Percentiles rank a stretch among this genome's conserved stretches.
Conservation (phyloP, 1,284 basidiomycete species). For the Ustilago trichophora region DNA sequence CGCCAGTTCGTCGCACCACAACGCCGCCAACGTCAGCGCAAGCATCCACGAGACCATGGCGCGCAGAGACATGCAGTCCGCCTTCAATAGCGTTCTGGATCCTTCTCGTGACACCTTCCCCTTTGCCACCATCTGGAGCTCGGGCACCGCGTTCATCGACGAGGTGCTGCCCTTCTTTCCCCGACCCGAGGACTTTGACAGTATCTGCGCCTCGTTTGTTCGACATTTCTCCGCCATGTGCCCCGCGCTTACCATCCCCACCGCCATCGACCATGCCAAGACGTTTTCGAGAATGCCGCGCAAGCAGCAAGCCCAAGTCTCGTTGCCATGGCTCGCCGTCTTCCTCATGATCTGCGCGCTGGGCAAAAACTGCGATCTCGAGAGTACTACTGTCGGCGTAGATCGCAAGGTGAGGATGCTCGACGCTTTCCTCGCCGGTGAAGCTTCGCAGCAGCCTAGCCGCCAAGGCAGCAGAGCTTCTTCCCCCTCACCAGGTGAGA, state of each 20-base stretch:
- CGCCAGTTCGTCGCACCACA: slow-evolving; percentile 3
- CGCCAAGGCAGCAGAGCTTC: slow-evolving; percentile 20
- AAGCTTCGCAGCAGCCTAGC: slow-evolving; percentile 24
- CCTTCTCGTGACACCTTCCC: slow-evolving; percentile 39
- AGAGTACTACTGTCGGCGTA: slow-evolving; percentile 24
- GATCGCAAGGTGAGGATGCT: slow-evolving; percentile 37
- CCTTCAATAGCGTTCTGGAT: slow-evolving; percentile 41
- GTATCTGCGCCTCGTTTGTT: slow-evolving; percentile 32
- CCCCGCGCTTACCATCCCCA: slow-evolving; percentile 28
- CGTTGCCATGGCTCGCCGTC: slow-evolving; percentile 33
- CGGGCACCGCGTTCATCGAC: slow-evolving; percentile 41
- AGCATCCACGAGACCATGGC: slow-evolving; percentile 27
- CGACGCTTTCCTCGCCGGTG: slow-evolving; percentile 28
- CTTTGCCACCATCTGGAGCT: slow-evolving; percentile 45
- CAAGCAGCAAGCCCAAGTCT: slow-evolving; percentile 24
- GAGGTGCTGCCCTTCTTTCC: slow-evolving; percentile 43
- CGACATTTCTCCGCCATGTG: slow-evolving; percentile 37
- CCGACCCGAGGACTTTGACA: slow-evolving; percentile 34
- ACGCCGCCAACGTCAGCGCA: not conserved
- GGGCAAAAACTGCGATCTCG: slow-evolving; percentile 44
- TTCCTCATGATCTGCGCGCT: slow-evolving; percentile 46
- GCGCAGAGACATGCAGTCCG: slow-evolving; percentile 30
- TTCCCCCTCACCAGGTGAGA: no score
- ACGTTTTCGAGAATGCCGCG: slow-evolving; percentile 25
- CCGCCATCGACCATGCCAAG: slow-evolving; percentile 30